phyloP scores from a whole-genome alignment of 2,329 filamentous ascomycete species.

The Akanthomyces muscarius region DNA sequence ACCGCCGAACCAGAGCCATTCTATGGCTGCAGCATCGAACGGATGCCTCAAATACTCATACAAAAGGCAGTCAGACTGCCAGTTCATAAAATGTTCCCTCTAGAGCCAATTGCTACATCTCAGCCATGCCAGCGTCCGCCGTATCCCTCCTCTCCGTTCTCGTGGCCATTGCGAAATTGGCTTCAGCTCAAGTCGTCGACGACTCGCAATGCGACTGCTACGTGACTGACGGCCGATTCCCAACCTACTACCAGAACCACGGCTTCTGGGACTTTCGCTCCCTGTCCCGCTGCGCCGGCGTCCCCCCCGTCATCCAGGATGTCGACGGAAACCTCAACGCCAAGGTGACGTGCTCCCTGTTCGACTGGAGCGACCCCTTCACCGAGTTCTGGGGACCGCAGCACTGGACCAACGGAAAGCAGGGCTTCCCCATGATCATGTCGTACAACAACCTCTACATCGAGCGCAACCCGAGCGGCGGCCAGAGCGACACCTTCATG shows the following conservation, averaged over 20 bases:
- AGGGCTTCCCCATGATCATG: constrained; percentile 34
- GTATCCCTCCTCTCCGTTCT: neutral
- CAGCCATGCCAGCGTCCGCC: neutral
- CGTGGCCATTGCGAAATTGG: neutral
- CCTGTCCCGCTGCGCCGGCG: constrained; percentile 25
- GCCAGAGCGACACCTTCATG: constrained; percentile 26
- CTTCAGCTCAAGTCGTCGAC: neutral
- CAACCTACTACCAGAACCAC: constrained; percentile 26
- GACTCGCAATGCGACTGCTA: constrained; percentile 28
- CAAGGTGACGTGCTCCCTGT: constrained; percentile 25
- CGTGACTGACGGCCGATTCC: constrained; percentile 24
- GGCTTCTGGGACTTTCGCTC: constrained; percentile 32
- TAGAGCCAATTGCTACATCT: neutral
- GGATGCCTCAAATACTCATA: neutral
- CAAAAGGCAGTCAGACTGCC: neutral
- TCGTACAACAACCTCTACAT: constrained; percentile 43
- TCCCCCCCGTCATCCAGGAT: constrained; percentile 29
- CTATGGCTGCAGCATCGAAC: neutral
- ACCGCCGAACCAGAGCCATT: neutral
- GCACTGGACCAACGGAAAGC: constrained; percentile 35
- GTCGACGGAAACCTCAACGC: constrained; percentile 30
- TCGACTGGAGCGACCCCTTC: constrained; percentile 26
- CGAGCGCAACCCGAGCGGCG: constrained; percentile 35
- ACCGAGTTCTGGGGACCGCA: constrained; percentile 33
- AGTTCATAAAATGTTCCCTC: neutral